Evolutionary conservation across 345 rosid genomes (phyloP).

Genomic region (Combretum micranthum): DNA sequence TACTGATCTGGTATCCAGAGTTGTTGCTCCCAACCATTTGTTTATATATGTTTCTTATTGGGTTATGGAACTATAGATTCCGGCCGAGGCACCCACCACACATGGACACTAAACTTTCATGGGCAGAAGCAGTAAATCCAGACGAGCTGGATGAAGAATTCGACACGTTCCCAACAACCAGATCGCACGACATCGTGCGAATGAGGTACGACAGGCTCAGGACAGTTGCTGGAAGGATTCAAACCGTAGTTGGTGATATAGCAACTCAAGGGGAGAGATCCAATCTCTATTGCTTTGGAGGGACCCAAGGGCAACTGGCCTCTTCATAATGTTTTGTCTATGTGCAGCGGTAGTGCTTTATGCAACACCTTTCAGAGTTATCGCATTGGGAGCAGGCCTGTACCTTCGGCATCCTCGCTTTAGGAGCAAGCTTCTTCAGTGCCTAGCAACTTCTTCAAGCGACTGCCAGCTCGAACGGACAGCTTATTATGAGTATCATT

Average conservation of each 20-base stretch:
- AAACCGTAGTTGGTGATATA: conserved; percentile 67
- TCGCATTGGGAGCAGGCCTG: conserved; percentile 47
- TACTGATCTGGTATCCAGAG: conserved; percentile 69
- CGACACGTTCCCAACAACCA: conserved; percentile 68
- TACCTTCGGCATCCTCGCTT: conserved; percentile 75
- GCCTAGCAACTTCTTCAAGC: conserved; percentile 80
- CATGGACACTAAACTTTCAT: conserved; percentile 71
- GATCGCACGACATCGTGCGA: conserved; percentile 45
- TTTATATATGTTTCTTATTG: conserved; percentile 70
- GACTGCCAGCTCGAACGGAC: conserved; percentile 62
- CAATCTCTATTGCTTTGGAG: conserved; percentile 69
- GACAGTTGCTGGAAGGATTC: conserved; percentile 74
- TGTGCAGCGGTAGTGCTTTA: conserved; percentile 67
- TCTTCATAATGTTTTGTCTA: conserved; percentile 62
- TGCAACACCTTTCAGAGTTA: conserved; percentile 51
- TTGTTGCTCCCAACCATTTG: conserved; percentile 61
- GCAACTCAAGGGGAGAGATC: conserved; percentile 86
- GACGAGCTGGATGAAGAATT: conserved; percentile 87
- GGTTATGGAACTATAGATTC: conserved; percentile 67
- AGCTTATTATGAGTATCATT: conserved; percentile 34
- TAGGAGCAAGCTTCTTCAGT: conserved; percentile 69
- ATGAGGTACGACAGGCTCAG: conserved; percentile 74
- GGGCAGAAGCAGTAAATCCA: conserved; percentile 64
- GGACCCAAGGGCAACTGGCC: conserved; percentile 75
- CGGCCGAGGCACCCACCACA: conserved; percentile 67